These are phyloP conservation scores for Hyaloscypha hepaticicola DNA, from an alignment of 495 filamentous ascomycete species.

Conservation along the genomic window DNA sequence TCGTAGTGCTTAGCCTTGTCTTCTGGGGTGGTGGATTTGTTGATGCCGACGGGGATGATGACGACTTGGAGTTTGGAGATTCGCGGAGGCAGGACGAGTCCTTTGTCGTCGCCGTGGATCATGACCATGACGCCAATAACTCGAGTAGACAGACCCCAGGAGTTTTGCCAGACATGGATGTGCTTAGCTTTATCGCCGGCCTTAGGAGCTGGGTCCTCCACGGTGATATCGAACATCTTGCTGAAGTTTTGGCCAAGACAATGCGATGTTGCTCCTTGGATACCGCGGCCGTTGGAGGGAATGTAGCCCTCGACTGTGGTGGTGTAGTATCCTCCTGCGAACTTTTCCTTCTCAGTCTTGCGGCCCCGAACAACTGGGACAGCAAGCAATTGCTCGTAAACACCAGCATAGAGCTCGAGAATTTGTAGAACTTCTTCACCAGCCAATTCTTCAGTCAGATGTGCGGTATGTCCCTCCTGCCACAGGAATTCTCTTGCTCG, in stretches of 20 bases:
- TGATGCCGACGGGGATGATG: constrained; percentile 92
- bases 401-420: constrained; percentile 83
- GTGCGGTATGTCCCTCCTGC: constrained; percentile 98
- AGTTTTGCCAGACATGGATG: constrained; percentile 94
- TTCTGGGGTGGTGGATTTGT: constrained; percentile 76
- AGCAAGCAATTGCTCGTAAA: constrained; percentile 91
- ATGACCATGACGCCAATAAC: constrained; percentile 98
- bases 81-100: constrained; percentile 85
- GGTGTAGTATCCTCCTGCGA: constrained; percentile 92
- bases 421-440: constrained; percentile 86
- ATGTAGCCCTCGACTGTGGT: constrained; percentile 96
- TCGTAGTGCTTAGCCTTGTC: constrained; percentile 69
- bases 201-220: constrained; percentile 83
- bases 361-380: constrained; percentile 88
- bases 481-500: constrained; percentile 92
- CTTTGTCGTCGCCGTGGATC: constrained; percentile 93
- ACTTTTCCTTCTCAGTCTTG: constrained; percentile 96
- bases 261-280: constrained; percentile 93
- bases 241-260: constrained; percentile 96
- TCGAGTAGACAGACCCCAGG: constrained; percentile 95
- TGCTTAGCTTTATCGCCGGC: constrained; percentile 67
- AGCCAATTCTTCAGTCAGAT: constrained; percentile 75
- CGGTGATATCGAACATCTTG: constrained; percentile 97
- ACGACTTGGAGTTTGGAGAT: constrained; percentile 85
- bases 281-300: constrained; percentile 88